Conservation (phyloP, 1,284 basidiomycete genomes). For the Microbotryomycetes sp. region DNA sequence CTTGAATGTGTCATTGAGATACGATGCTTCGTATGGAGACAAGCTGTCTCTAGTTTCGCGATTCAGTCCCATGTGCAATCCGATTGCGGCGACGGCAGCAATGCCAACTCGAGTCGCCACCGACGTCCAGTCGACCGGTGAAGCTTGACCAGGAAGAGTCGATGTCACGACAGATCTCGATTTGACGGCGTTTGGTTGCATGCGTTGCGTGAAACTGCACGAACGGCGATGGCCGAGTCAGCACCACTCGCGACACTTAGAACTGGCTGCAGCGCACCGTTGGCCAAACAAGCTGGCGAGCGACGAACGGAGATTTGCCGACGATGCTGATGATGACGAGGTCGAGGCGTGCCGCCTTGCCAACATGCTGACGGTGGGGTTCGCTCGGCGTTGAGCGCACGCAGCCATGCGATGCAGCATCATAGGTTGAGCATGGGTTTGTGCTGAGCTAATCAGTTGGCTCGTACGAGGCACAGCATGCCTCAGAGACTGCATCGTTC, state of each 20-base stretch:
- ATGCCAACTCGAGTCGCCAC: constrained; percentile 24
- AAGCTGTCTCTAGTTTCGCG: constrained; percentile 63
- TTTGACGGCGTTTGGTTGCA: background rate
- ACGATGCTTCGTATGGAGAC: constrained; percentile 55
- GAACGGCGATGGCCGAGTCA: background rate
- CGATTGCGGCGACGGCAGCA: constrained; percentile 42
- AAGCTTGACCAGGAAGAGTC: background rate
- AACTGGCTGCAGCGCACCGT: too few relatives aligned
- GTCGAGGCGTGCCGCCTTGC: too few relatives aligned
- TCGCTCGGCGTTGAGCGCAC: background rate
- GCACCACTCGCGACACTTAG: too few relatives aligned
- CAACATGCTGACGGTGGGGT: too few relatives aligned
- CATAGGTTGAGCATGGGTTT: background rate
- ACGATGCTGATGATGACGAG: too few relatives aligned
- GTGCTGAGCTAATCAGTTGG: background rate
- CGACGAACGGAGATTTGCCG: too few relatives aligned
- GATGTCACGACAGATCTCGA: background rate
- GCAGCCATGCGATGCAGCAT: background rate
- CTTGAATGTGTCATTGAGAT: constrained; percentile 75
- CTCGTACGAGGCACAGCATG: background rate
- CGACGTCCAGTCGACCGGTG: constrained; percentile 11
- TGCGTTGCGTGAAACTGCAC: background rate
- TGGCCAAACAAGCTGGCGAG: too few relatives aligned
- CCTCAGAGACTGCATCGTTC: background rate
- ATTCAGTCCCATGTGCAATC: constrained; percentile 62